phyloP scores from a whole-genome alignment of 768 basidiomycete genomes.

The Nidularia pulvinata region DNA sequence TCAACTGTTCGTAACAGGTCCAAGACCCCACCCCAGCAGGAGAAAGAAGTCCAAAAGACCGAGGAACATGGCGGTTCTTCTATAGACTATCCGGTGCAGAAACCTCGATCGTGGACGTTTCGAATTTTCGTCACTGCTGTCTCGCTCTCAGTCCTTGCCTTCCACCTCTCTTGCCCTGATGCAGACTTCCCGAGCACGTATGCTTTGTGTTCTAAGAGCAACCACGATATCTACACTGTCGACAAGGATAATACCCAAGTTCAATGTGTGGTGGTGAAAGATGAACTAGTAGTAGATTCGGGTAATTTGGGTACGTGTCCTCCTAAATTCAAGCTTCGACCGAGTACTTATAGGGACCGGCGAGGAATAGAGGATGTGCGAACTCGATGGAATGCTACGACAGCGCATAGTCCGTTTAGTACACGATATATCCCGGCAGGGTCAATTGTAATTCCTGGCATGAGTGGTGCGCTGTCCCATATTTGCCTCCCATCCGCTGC shows the following conservation, averaged over 20 bases:
- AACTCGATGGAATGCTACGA: neutral
- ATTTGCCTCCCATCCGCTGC: neutral
- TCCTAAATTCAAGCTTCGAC: neutral
- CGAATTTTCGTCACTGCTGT: too few species aligned
- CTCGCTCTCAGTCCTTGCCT: too few species aligned
- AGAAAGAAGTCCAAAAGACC: too few species aligned
- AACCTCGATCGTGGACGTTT: too few species aligned
- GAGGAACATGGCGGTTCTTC: too few species aligned
- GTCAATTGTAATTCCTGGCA: slow-evolving; percentile 55
- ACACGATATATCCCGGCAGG: slow-evolving; percentile 36
- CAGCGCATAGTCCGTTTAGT: neutral
- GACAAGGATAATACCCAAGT: slow-evolving; percentile 47
- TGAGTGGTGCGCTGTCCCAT: slow-evolving; percentile 37
- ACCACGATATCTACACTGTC: slow-evolving; percentile 60
- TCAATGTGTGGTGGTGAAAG: slow-evolving; percentile 65
- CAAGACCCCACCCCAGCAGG: too few species aligned
- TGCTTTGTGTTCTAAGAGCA: slow-evolving; percentile 57
- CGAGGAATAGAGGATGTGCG: neutral
- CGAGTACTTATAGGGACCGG: neutral
- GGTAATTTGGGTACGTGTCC: slow-evolving; percentile 53
- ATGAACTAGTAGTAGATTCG: slow-evolving; percentile 45
- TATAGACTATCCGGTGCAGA: too few species aligned
- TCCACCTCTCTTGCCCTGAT: too few species aligned
- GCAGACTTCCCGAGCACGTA: slow-evolving; percentile 25
- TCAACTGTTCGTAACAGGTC: too few species aligned